Conservation (phyloP, 2,329 filamentous ascomycete genomes). For the Chalaropsis ovoidea region DNA sequence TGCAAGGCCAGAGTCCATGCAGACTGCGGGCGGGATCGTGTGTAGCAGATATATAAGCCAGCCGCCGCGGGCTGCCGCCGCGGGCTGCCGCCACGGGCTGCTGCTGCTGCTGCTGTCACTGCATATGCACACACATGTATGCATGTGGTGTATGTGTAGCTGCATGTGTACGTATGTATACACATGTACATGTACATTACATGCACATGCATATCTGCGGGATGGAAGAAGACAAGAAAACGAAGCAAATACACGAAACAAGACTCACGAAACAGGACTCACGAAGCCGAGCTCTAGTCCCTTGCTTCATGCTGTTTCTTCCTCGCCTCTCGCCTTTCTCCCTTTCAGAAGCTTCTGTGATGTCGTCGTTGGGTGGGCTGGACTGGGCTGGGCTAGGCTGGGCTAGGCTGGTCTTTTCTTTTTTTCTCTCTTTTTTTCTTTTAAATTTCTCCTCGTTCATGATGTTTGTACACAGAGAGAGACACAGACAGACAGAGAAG, state of each 20-base stretch:
- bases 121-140: background rate
- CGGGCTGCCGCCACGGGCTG: background rate
- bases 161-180: background rate
- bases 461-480: background rate
- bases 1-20: background rate
- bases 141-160: background rate
- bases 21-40: background rate
- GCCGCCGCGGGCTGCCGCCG: background rate
- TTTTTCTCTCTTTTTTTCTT: too few species aligned
- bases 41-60: background rate
- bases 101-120: background rate
- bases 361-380: too few species aligned
- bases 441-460: too few species aligned
- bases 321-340: background rate
- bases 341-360: background rate
- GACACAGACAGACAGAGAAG: background rate
- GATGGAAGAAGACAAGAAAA: background rate
- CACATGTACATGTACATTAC: background rate
- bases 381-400: too few species aligned
- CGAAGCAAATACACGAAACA: background rate
- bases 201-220: background rate
- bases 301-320: background rate
- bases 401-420: too few species aligned
- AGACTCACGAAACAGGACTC: background rate
- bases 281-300: background rate